These are phyloP conservation scores for Coccinonectria pachysandricola DNA, from an alignment of 2,329 filamentous ascomycete species.

Conservation along the genomic window DNA sequence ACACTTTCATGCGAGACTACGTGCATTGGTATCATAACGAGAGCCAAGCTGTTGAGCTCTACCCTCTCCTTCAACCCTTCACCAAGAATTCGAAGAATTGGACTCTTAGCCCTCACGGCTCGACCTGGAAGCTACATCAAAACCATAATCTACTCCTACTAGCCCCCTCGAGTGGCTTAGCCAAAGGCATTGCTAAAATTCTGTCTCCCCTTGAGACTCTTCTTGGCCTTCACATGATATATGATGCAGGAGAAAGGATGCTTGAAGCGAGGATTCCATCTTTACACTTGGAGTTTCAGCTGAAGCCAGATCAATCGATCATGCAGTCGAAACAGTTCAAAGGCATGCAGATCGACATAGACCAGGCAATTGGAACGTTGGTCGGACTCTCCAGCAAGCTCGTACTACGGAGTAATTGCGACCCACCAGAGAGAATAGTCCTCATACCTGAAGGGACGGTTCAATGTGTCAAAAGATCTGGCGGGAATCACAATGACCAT, in stretches of 20 bases:
- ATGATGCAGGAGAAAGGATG: fast-evolving
- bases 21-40: slow-evolving; percentile 36
- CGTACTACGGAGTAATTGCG: slow-evolving; percentile 24
- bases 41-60: slow-evolving; percentile 22
- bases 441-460: slow-evolving; percentile 27
- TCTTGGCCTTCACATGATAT: slow-evolving; percentile 5
- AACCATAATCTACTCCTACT: not conserved
- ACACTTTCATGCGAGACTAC: slow-evolving; percentile 26
- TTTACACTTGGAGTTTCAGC: slow-evolving; percentile 4
- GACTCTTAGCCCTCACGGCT: slow-evolving; percentile 12
- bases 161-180: slow-evolving; percentile 1
- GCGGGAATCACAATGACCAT: slow-evolving; percentile 12
- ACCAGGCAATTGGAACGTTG: slow-evolving; percentile 8
- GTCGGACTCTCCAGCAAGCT: slow-evolving; percentile 24
- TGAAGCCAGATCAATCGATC: not conserved
- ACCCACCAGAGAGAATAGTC: slow-evolving; percentile 21
- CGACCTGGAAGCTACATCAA: slow-evolving; percentile 2
- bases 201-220: slow-evolving; percentile 4
- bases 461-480: not conserved
- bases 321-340: slow-evolving; percentile 9
- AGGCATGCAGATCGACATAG: slow-evolving; percentile 7
- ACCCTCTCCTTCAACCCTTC: slow-evolving; percentile 19
- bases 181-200: not conserved
- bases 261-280: slow-evolving; percentile 14
- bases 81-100: slow-evolving; percentile 9